Base-by-base conservation (phyloP, 1,139 yeast species). In the Meyerozyma athensensis region DNA sequence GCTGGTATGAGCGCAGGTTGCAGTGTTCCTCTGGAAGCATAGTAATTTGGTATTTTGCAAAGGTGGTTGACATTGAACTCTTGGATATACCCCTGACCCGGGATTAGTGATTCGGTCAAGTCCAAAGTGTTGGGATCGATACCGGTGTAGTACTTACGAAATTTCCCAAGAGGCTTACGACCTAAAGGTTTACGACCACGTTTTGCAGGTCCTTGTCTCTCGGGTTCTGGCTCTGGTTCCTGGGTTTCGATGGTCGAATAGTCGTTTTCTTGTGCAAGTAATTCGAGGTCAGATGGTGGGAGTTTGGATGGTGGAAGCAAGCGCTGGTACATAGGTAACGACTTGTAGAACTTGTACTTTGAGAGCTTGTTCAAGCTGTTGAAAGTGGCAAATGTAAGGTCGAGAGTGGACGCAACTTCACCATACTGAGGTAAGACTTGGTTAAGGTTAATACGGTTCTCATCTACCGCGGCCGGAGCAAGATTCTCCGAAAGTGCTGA, bases 361-460 rank as follows among this genome's bases (percentile, higher is more conserved):
- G 70, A 54, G 7, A 57, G 39, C 19, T 58, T 54, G 19, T 61
- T 66, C 26, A 69, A 56, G 5, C 65, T 46, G 36, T 65, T 65
- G 47, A 68, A 70, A 19, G 63, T 50, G 0, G 70, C 59, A 44
- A 65, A 72, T 20, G 50, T 61, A 34, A 59, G 46, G 7, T 61
- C 64, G 7, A 60, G 43, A 4, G 57, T 44, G 8, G 63, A 47
- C 26, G 57, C 61, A n/a, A 58, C 54, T n/a, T 49, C 38, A 3
- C 71, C 71, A 44, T 66, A 67, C 35, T 65, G 65, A 8, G 74
- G 74, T 44, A 70, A 69, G 7, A 67, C 67, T 37, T 67, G 74
- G 21, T 58, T 53, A 1, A 68, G 47, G 1, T 69, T 64, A 23
- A 69, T 58, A 34, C 52, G 50, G 22, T 60, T 66, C 17, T 54